Base-by-base conservation (phyloP, 805 yeast species). In the Lachancea nothofagi region DNA sequence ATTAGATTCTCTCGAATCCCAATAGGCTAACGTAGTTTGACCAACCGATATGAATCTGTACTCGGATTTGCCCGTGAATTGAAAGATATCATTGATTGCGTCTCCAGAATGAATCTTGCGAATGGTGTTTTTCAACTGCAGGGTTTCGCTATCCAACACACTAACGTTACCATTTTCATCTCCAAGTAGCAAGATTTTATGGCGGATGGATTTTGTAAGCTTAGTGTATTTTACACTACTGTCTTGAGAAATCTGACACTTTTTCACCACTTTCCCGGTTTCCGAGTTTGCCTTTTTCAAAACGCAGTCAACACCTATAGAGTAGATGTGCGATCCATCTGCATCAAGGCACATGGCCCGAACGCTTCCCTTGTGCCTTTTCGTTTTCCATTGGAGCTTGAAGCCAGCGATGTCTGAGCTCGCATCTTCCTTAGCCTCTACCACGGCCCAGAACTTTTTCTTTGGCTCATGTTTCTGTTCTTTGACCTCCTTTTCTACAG, bases 291-390 rank as follows among this genome's bases (percentile, higher is more conserved):
- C 93, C 51, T 77, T 78, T 59, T 90, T 90, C 46, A 90, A 65
- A 4, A 84, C 75, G 33, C 76, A 75, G 46, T 90, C 98, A 0
- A 83, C 73, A 0, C 97, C 97, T 14, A 79, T 77, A 0, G 95
- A 71, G 52, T 69, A 84, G 0, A 88, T 38, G 41, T 61, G 60
- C 22, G 72, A 71, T n/a, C 72, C 71, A 5, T 62, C 57, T 1
- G 72, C 66, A 26, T 78, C 75, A 58, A 86, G 80, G 6, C 75
- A 65, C 2, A 85, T 65, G 3, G 83, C 75, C 30, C 98, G 66
- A 44, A 95, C 86, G 47, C 95, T 81, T 1, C 87, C 89, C 59
- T 87, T 88, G 57, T 90, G 97, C 56, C 97, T 74, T 53, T 77
- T 84, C 0, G 97, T 89, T 40, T 81, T 75, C 98, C 98, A 90